Evolutionary conservation across 768 basidiomycete genomes (phyloP).

Genomic region (Macrolepiota dolichaula): DNA sequence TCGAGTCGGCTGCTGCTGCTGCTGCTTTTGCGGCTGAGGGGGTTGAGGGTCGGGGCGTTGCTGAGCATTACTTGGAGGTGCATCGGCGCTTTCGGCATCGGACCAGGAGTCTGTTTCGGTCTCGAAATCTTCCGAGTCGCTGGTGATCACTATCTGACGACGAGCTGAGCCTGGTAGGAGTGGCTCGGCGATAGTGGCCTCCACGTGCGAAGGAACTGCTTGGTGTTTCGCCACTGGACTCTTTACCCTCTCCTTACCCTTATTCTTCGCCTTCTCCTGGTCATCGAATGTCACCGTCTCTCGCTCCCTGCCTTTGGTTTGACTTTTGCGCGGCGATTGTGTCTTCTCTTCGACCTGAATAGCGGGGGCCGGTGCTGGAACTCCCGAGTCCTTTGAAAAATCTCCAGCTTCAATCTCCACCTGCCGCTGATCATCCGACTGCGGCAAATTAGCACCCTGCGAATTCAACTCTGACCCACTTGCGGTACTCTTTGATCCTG

Average conservation of each 20-base stretch:
- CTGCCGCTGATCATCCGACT: background rate
- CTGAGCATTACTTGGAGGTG: background rate
- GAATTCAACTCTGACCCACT: background rate
- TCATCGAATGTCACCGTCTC: constrained; percentile 14
- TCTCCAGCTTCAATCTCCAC: background rate
- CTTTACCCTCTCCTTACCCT: constrained; percentile 10
- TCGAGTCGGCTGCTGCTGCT: constrained; percentile 11
- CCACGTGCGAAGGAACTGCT: background rate
- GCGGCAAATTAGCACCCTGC: background rate
- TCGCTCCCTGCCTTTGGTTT: constrained; percentile 1
- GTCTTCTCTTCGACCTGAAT: constrained; percentile 6
- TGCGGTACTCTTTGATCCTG: constrained; percentile 5
- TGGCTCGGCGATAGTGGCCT: constrained; percentile 6
- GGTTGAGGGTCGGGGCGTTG: background rate
- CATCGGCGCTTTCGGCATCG: constrained; percentile 1
- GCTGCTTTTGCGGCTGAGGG: background rate
- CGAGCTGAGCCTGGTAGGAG: constrained; percentile 2
- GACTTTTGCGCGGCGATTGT: background rate
- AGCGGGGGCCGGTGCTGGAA: background rate
- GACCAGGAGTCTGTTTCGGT: constrained; percentile 9
- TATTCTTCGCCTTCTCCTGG: constrained; percentile 13
- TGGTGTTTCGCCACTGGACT: background rate
- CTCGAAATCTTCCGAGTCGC: constrained; percentile 10
- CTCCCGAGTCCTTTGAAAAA: background rate
- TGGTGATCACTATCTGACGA: constrained; percentile 3